phyloP scores from a whole-genome alignment of 768 basidiomycete species.

The Psilocybe azurescens region DNA sequence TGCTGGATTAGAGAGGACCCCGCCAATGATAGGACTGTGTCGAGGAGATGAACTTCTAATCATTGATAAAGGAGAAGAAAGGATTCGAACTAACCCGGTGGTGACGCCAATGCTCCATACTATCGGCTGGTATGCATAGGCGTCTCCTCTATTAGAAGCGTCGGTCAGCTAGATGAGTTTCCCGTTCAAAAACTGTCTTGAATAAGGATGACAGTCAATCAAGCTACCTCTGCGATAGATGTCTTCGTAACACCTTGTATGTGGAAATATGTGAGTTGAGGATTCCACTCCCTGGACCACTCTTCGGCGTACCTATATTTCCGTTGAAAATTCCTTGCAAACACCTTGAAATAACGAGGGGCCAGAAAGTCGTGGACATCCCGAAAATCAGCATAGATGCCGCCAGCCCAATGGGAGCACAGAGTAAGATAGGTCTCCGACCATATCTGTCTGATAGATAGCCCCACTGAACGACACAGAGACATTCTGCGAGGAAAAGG shows the following conservation, averaged over 20 bases:
- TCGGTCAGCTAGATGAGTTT: conserved; percentile 19
- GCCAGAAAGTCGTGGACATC: conserved; percentile 43
- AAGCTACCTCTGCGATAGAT: conserved; percentile 47
- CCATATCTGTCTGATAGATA: conserved; percentile 48
- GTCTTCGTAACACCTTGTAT: conserved; percentile 47
- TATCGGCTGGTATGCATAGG: conserved; percentile 37
- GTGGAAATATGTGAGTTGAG: neutral
- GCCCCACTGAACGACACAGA: conserved; percentile 50
- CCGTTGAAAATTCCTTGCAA: conserved; percentile 48
- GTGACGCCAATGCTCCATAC: conserved; percentile 41
- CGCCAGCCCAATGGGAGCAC: conserved; percentile 46
- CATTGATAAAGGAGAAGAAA: conserved; percentile 40
- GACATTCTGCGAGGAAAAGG: conserved; percentile 49
- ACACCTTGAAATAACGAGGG: conserved; percentile 32
- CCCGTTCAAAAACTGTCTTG: neutral
- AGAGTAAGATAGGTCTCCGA: conserved; percentile 47
- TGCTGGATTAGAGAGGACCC: conserved; percentile 63
- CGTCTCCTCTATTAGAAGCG: conserved; percentile 42
- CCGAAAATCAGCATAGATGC: conserved; percentile 48
- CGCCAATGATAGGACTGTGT: conserved; percentile 62
- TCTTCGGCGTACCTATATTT: conserved; percentile 28
- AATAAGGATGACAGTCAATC: neutral
- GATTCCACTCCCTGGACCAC: neutral
- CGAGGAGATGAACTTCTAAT: conserved; percentile 28
- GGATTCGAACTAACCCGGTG: conserved; percentile 42